Evolutionary conservation across 164 flowering plant genomes (phyloP).

Genomic region (Hamamelis virginiana): DNA sequence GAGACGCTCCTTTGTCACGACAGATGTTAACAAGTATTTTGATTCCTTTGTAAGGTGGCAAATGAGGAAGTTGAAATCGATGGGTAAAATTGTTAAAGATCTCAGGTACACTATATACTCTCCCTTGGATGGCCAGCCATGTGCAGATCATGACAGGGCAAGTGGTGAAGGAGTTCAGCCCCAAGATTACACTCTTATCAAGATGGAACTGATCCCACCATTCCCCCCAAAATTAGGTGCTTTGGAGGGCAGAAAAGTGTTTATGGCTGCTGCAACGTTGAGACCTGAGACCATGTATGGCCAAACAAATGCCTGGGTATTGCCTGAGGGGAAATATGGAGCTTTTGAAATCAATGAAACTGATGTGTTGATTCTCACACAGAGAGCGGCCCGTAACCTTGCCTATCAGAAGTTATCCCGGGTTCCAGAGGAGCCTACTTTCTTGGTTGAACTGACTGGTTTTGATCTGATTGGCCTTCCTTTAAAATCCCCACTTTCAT

Average conservation of each 20-base stretch:
- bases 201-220: conserved; percentile 84
- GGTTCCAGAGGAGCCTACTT: conserved; percentile 65
- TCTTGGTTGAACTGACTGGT: conserved; percentile 77
- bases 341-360: conserved; percentile 82
- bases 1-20: conserved; percentile 87
- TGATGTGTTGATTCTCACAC: conserved; percentile 73
- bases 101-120: conserved; percentile 74
- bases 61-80: conserved; percentile 70
- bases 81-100: conserved; percentile 86
- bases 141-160: conserved; percentile 95
- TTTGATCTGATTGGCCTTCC: conserved; percentile 82
- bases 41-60: conserved; percentile 91
- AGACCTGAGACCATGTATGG: conserved; percentile 98
- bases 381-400: conserved; percentile 78
- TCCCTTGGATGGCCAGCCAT: conserved; percentile 88
- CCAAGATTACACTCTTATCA: conserved; percentile 84
- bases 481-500: conserved; percentile 58
- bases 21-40: conserved; percentile 73
- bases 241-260: conserved; percentile 76
- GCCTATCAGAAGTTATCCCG: conserved; percentile 76
- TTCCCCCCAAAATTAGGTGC: conserved; percentile 54
- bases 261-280: conserved; percentile 81
- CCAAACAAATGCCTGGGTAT: conserved; percentile 88
- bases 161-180: conserved; percentile 92
- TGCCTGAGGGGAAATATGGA: conserved; percentile 87